Conservation (phyloP, 208 protist genomes). For the Herpetomonas muscarum region DNA sequence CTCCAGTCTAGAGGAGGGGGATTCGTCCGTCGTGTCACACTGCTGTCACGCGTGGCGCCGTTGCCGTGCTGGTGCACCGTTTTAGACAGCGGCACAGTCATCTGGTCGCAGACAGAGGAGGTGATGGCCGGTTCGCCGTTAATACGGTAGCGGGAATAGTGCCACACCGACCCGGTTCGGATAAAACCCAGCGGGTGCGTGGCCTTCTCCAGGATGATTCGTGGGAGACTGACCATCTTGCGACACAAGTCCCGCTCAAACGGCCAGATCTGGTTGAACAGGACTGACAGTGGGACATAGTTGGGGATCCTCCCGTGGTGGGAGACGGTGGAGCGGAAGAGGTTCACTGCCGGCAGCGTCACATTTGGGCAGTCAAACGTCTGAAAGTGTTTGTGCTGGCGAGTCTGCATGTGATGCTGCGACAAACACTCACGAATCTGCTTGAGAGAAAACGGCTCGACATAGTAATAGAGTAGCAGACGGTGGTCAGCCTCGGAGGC, state of each 20-base stretch:
- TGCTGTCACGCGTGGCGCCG: too few species aligned
- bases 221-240: conserved; percentile 17
- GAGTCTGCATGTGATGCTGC: conserved; percentile 4
- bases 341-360: conserved; percentile 16
- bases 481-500: conserved; percentile 18
- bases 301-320: conserved; percentile 25
- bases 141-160: conserved; percentile 29
- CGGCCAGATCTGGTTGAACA: conserved; percentile 28
- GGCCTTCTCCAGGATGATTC: conserved; percentile 32
- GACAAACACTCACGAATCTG: conserved; percentile 13
- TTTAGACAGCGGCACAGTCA: too few species aligned
- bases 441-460: conserved; percentile 9
- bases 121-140: neutral
- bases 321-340: conserved; percentile 22
- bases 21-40: neutral
- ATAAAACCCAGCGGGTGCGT: conserved; percentile 29
- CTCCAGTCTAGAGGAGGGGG: too few species aligned
- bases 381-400: conserved; percentile 15
- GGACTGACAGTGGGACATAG: conserved; percentile 27
- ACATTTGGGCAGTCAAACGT: conserved; percentile 12
- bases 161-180: conserved; percentile 33
- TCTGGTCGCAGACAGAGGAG: too few species aligned
- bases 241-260: conserved; percentile 28
- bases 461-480: conserved; percentile 24
- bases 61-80: too few species aligned